Percentiles rank a stretch among this genome's conserved stretches.
phyloP scores from a whole-genome alignment of 2,329 filamentous ascomycete species.

The Trematosphaeria pertusa region DNA sequence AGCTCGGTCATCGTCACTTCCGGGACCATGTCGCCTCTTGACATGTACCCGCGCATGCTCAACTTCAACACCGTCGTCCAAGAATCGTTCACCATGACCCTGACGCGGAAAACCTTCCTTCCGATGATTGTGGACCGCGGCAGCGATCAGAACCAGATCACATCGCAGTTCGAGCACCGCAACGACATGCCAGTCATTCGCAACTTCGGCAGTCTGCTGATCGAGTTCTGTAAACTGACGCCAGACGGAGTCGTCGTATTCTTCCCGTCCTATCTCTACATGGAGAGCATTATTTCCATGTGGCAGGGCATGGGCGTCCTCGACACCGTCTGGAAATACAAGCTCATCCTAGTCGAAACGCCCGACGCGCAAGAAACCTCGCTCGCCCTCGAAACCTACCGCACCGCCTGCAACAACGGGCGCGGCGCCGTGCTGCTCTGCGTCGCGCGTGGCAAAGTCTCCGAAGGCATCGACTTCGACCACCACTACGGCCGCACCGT shows the following conservation, averaged over 20 bases:
- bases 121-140: constrained; percentile 97
- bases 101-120: constrained; percentile 91
- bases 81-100: constrained; percentile 96
- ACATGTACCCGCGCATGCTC: constrained; percentile 99
- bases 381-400: constrained; percentile 92
- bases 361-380: constrained; percentile 97
- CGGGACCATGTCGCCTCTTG: constrained; percentile 92
- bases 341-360: constrained; percentile 96
- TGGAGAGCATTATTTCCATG: constrained; percentile 99
- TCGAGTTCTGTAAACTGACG: constrained; percentile 94
- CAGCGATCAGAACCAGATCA: constrained; percentile 91
- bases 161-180: constrained; percentile 91
- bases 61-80: constrained; percentile 91
- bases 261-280: constrained; percentile 97
- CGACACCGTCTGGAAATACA: constrained; percentile 99
- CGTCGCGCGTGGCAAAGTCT: constrained; percentile 95
- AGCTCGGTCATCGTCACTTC: constrained; percentile 98
- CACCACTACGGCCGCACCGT: constrained; percentile 97
- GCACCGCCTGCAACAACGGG: constrained; percentile 96
- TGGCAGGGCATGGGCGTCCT: constrained; percentile 99
- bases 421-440: constrained; percentile 91
- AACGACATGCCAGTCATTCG: constrained; percentile 97
- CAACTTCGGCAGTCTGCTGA: constrained; percentile 92
- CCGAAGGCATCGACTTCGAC: constrained; percentile 98
- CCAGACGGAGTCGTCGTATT: constrained; percentile 99